Percentiles rank a stretch among this genome's conserved stretches.
phyloP scores from a whole-genome alignment of 257 asterid genomes.

The Rhazya stricta region DNA sequence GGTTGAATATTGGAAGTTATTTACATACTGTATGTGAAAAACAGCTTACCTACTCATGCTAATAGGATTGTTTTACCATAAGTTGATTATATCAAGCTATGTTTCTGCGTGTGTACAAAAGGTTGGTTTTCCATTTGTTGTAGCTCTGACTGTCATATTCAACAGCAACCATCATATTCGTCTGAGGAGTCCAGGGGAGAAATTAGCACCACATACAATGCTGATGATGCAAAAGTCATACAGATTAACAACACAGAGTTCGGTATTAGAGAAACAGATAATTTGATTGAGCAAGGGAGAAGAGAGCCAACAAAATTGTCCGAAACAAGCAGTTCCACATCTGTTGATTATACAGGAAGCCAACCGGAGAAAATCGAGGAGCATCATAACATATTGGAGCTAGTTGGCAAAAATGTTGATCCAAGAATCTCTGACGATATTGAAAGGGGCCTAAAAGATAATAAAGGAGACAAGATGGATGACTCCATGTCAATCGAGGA shows the following conservation, averaged over 20 bases:
- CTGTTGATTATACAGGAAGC: slow-evolving; percentile 12
- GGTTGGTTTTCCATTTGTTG: neutral
- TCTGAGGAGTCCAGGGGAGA: neutral
- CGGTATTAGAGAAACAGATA: neutral
- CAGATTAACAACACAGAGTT: neutral
- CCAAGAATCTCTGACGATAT: slow-evolving; percentile 11
- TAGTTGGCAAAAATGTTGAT: slow-evolving; percentile 7
- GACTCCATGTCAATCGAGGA: slow-evolving; percentile 13
- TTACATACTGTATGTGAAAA: too few relatives aligned
- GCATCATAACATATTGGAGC: slow-evolving; percentile 9
- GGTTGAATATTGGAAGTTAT: too few relatives aligned
- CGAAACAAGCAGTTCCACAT: slow-evolving; percentile 8
- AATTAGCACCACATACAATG: neutral
- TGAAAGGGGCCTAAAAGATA: neutral
- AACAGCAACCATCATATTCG: slow-evolving; percentile 16
- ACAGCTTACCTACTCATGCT: too few relatives aligned
- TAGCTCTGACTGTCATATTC: neutral
- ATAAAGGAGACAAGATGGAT: slow-evolving; percentile 10
- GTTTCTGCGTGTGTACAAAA: neutral
- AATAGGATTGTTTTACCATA: too few relatives aligned
- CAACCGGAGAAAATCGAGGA: slow-evolving; percentile 10
- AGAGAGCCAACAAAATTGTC: slow-evolving; percentile 6
- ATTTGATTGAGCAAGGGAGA: slow-evolving; percentile 4
- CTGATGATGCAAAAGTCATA: slow-evolving; percentile 3
- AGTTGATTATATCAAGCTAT: too few relatives aligned